Percentiles rank a stretch among this genome's conserved stretches.
Conservation (phyloP, 306 rosid genomes). For the Sophora flavescens region DNA sequence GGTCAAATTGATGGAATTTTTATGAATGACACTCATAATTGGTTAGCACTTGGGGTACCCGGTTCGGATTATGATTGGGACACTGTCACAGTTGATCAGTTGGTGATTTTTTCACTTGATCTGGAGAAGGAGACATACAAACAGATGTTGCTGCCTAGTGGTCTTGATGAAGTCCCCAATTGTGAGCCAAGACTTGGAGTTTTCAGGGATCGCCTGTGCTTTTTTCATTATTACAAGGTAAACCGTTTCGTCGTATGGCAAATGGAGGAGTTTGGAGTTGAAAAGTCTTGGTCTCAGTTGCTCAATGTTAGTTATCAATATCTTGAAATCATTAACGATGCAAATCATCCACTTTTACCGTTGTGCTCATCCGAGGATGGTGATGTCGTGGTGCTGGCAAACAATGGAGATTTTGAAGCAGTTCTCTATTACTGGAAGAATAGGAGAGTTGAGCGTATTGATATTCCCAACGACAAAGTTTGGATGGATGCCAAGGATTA, state of each 20-base stretch:
- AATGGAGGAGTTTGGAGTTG: slow-evolving; percentile 2
- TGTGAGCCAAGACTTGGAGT: not conserved
- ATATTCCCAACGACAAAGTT: not conserved
- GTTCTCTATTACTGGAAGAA: not conserved
- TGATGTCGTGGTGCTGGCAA: not conserved
- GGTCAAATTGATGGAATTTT: not conserved
- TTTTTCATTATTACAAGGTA: not conserved
- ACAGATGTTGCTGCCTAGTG: not conserved
- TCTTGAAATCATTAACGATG: not conserved
- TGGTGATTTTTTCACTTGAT: not conserved
- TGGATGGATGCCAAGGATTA: not conserved
- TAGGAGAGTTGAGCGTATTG: not conserved
- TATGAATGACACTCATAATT: not conserved
- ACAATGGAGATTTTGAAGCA: not conserved
- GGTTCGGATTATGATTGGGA: not conserved
- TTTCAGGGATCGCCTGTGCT: not conserved
- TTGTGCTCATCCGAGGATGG: not conserved
- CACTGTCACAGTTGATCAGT: not conserved
- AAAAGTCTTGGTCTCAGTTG: not conserved
- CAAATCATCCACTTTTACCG: not conserved
- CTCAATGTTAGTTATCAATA: not conserved
- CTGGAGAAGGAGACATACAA: not conserved
- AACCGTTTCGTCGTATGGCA: not conserved
- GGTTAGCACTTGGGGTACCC: not conserved
- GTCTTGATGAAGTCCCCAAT: not conserved